Evolutionary conservation across 257 asterid species (phyloP), one percentile per base, ranked within the genome.

Genomic region (Nemophila menziesii): DNA sequence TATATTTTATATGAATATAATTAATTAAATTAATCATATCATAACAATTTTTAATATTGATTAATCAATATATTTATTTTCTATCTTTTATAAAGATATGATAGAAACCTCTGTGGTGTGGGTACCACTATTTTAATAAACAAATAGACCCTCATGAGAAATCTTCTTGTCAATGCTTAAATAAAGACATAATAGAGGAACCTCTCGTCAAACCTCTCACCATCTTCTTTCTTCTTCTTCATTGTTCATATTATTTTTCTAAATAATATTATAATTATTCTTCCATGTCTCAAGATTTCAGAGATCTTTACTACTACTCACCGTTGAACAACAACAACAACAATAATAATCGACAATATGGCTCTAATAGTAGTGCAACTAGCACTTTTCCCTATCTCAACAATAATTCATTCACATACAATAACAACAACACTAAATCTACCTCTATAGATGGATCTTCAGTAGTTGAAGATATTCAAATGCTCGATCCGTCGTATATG

Each of bases 211-310:
- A 83, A 58, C 63, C 62, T 43, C 44, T 16, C 21, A 51, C 60
- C 65, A 40, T 38, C 55, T n/a, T 20, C 16, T 43, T 41, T 5
- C 41, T 60, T 23, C 44, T 63, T 38, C 51, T 5, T 21, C 45
- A 8, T 16, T 43, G 8, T 46, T 43, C 22, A 26, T 53, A 42
- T 54, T 46, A 13, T 40, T 19, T 14, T 52, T 47, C 10, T 17
- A 27, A 15, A 33, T 20, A n/a, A n/a, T n/a, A n/a, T n/a, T n/a
- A n/a, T n/a, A n/a, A n/a, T n/a, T n/a, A 18, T 39, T 39, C 18
- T 39, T 42, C 64, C 62, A 86, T 86, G 96, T 77, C 93, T 41
- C 77, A 86, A 55, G 83, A 79, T 45, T 71, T 64, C 42, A 55
- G 60, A 22, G 58, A 63, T 16, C 66, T 70, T 12, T 72, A 58